phyloP scores from a whole-genome alignment of 805 yeast species.

The Metschnikowia cubensis region DNA sequence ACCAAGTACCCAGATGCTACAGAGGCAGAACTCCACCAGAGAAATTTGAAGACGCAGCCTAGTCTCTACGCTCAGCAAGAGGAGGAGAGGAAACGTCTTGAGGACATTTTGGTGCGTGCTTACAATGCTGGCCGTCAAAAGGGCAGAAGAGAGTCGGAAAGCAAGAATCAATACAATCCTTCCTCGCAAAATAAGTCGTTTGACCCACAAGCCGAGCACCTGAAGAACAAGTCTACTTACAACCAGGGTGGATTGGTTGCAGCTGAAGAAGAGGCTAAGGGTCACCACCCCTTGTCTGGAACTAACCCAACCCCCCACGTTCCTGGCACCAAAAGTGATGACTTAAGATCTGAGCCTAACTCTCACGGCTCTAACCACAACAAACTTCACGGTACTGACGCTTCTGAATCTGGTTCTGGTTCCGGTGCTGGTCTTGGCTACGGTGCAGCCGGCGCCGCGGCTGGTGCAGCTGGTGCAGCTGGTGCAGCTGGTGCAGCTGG shows the following conservation, averaged over 20 bases:
- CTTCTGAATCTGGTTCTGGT: background rate
- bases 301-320: background rate
- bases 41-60: conserved; percentile 23
- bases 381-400: background rate
- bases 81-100: conserved; percentile 9
- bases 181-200: conserved; percentile 1
- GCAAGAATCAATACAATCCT: conserved; percentile 1
- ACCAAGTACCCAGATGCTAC: conserved; percentile 24
- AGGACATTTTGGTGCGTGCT: conserved; percentile 16
- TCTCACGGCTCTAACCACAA: background rate
- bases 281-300: background rate
- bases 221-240: conserved; percentile 30
- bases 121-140: conserved; percentile 18
- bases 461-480: too few relatives aligned
- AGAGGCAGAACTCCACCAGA: conserved; percentile 17
- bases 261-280: conserved; percentile 18
- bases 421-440: background rate
- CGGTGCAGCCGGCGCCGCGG: background rate
- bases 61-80: conserved; percentile 18
- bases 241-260: conserved; percentile 25
- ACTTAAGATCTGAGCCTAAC: background rate
- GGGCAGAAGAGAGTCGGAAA: conserved; percentile 7
- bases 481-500: too few relatives aligned
- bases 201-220: conserved; percentile 24
- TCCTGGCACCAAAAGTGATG: background rate